A percentile compares a stretch with the other conserved stretches of the same genome.
Conservation (phyloP, 2,329 filamentous ascomycete species). For the Basipetospora chlamydospora region DNA sequence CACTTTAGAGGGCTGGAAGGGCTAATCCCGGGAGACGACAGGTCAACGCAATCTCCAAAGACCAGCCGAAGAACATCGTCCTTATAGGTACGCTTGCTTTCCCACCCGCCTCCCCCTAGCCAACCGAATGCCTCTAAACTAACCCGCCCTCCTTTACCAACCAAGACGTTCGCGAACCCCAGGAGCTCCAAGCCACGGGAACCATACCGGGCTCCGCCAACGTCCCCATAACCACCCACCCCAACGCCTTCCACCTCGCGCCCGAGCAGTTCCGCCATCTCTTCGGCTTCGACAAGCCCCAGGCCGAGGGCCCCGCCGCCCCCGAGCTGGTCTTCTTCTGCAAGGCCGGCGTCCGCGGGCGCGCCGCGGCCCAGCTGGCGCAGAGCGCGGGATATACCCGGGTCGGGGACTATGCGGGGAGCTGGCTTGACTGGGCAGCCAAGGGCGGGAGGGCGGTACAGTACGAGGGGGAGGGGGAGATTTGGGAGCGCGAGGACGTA, state of each 20-base stretch:
- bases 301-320: constrained; percentile 20
- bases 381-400: constrained; percentile 58
- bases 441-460: constrained; percentile 40
- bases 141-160: neutral
- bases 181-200: constrained; percentile 48
- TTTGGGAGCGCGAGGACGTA: neutral
- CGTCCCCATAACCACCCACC: constrained; percentile 62
- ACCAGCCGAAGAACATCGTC: neutral
- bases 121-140: no score
- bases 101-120: neutral
- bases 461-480: neutral
- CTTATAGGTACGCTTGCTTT: constrained; percentile 2
- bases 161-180: constrained; percentile 57
- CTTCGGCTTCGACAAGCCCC: constrained; percentile 61
- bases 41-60: constrained; percentile 2
- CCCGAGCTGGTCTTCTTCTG: constrained; percentile 73
- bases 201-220: constrained; percentile 71
- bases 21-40: no score
- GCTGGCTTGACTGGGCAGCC: constrained; percentile 70
- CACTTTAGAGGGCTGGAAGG: no score
- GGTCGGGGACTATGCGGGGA: constrained; percentile 59
- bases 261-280: constrained; percentile 69
- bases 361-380: constrained; percentile 64
- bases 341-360: constrained; percentile 74
- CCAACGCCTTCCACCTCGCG: constrained; percentile 65